These are phyloP conservation scores for Curvularia sp. DNA, from an alignment of 2,329 filamentous ascomycete species.

Conservation along the genomic window DNA sequence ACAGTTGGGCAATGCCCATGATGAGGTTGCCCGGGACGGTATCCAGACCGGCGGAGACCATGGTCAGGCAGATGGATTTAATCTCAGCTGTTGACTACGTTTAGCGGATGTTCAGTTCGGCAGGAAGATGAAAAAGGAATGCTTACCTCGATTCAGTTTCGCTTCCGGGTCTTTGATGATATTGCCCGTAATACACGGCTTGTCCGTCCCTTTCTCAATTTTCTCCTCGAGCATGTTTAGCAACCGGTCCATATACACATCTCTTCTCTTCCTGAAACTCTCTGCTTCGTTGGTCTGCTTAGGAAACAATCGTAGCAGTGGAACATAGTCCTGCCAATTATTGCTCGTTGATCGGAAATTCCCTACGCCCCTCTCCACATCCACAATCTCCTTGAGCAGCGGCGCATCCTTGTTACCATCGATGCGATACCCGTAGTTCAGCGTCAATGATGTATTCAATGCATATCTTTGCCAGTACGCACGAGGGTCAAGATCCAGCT, in stretches of 20 bases:
- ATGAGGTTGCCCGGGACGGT: slow-evolving; percentile 81
- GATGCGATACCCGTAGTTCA: slow-evolving; percentile 82
- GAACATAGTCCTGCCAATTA: slow-evolving; percentile 87
- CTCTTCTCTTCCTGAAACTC: slow-evolving; percentile 71
- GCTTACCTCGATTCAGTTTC: slow-evolving; percentile 69
- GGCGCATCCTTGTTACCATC: slow-evolving; percentile 71
- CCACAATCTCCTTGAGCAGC: slow-evolving; percentile 74
- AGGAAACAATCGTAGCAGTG: slow-evolving; percentile 70
- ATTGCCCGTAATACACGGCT: slow-evolving; percentile 72
- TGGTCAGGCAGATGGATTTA: slow-evolving; percentile 81
- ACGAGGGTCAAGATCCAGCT: slow-evolving; percentile 71
- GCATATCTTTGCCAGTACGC: slow-evolving; percentile 78
- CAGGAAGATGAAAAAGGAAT: neutral
- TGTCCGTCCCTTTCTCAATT: slow-evolving; percentile 68
- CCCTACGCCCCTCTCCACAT: slow-evolving; percentile 76
- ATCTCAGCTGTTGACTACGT: slow-evolving; percentile 66
- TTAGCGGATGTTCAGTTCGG: slow-evolving; percentile 3
- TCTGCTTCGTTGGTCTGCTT: slow-evolving; percentile 67
- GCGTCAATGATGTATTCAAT: slow-evolving; percentile 76
- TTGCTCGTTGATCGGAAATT: slow-evolving; percentile 81
- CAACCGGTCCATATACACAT: slow-evolving; percentile 69
- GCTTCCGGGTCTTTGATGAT: slow-evolving; percentile 74
- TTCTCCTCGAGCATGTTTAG: slow-evolving; percentile 66
- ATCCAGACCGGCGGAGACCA: slow-evolving; percentile 82
- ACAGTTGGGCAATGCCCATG: slow-evolving; percentile 79